Evolutionary conservation across 768 basidiomycete genomes (phyloP), one percentile per base, ranked within the genome.

Genomic region (Lactifluus volemus): DNA sequence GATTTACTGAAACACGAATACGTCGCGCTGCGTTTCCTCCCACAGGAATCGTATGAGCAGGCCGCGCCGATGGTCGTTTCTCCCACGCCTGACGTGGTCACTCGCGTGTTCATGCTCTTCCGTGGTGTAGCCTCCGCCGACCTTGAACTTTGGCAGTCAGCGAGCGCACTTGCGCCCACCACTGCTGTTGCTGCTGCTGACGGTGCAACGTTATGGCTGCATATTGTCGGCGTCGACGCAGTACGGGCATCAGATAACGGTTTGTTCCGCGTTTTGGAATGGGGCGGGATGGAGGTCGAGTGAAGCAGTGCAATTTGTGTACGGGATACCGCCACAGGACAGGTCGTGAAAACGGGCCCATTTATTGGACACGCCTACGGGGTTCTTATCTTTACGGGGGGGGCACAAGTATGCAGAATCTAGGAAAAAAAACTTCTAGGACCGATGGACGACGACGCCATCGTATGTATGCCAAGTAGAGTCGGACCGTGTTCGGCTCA

Each of bases 81-180:
- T 2, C 81, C 81, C 1, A 39, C 59, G 38, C 79, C 80, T 14
- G 78, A 78, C 57, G 70, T 77, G 49, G 69, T 79, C 9, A 75
- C 72, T 0, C 75, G 77, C 7, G 69, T 81, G 11, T 80, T 81
- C 64, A 79, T 81, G 78, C 65, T 80, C 3, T 81, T 79, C 67
- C 67, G 71, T 19, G 77, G 77, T 1, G 65, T 80, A 0, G 30
- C 48, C 8, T 64, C 65, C 4, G 66, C 61, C 0, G 68, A 73
- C 0, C 19, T 68, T 3, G 52, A 32, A 2, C 48, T 45, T 2
- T 78, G 77, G 78, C 44, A 54, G 0, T 59, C 50, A 6, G 49
- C 49, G n/a, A 45, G 55, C 9, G 71, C 74, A 1, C 57, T 67
- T 2, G 69, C 66, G 0, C 52, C 56, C 21, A 47, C 45, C 5